phyloP scores from a whole-genome alignment of 257 asterid genomes.

The Solanum bukasovii region DNA sequence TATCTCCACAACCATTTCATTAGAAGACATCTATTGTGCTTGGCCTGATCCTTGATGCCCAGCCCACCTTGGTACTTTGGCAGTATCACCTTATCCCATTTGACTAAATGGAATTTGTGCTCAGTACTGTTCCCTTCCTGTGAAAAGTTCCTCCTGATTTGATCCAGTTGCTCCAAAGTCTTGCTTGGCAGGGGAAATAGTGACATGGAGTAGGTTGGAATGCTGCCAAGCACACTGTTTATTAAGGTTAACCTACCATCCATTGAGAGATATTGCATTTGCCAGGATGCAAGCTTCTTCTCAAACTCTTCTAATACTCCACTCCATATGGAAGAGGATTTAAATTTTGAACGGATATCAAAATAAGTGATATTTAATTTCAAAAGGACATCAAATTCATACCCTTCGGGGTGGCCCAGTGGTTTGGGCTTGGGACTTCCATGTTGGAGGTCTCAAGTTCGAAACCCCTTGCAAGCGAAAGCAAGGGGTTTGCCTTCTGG shows the following conservation, averaged over 20 bases:
- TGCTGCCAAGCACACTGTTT: background rate
- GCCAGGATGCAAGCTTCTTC: background rate
- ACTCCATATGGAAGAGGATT: background rate
- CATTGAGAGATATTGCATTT: background rate
- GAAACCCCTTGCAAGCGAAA: too few species aligned
- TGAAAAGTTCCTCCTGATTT: background rate
- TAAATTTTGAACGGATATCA: background rate
- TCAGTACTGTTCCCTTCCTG: background rate
- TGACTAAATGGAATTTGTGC: background rate
- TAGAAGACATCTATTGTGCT: background rate
- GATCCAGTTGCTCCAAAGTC: background rate
- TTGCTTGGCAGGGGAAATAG: background rate
- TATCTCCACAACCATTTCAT: background rate
- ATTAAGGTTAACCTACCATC: background rate
- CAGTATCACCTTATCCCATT: background rate
- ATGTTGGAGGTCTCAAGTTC: too few species aligned
- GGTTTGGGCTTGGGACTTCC: too few species aligned
- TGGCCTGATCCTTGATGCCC: background rate
- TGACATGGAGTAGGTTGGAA: background rate
- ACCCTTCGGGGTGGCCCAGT: too few species aligned
- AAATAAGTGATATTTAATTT: too few species aligned
- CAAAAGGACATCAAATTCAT: too few species aligned
- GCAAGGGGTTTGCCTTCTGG: too few species aligned
- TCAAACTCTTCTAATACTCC: background rate
- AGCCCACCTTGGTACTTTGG: background rate